phyloP scores from a whole-genome alignment of 2,329 filamentous ascomycete species.

The Microdochium bolleyi region DNA sequence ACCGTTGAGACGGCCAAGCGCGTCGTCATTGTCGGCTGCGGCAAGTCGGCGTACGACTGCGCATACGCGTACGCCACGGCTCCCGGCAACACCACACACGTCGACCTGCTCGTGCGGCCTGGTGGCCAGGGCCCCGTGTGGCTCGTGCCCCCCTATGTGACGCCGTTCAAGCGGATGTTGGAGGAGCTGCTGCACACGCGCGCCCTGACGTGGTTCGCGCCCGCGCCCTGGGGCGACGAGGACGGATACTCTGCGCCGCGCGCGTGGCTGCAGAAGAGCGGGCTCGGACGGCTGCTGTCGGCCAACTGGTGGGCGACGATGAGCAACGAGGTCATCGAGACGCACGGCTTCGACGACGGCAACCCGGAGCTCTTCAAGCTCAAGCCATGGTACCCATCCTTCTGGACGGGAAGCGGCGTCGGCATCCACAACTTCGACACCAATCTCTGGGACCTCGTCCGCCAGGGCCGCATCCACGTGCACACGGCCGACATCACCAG shows the following conservation, averaged over 20 bases:
- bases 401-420: constrained; percentile 42
- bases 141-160: constrained; percentile 42
- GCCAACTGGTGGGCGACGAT: constrained; percentile 46
- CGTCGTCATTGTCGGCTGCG: constrained; percentile 48
- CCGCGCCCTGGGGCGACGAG: constrained; percentile 62
- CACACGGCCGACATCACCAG: constrained; percentile 44
- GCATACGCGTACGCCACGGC: constrained; percentile 48
- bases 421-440: constrained; percentile 52
- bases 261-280: constrained; percentile 48
- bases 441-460: constrained; percentile 48
- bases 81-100: constrained; percentile 31
- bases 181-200: constrained; percentile 49
- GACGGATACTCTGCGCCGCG: constrained; percentile 51
- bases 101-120: constrained; percentile 49
- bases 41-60: constrained; percentile 57
- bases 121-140: constrained; percentile 47
- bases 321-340: constrained; percentile 25
- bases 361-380: constrained; percentile 46
- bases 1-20: constrained; percentile 24
- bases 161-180: constrained; percentile 38
- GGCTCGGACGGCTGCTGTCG: constrained; percentile 50
- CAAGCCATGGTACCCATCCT: constrained; percentile 35
- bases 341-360: constrained; percentile 18
- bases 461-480: constrained; percentile 42
- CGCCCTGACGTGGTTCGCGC: constrained; percentile 65